Conservation (phyloP, 352 stramenopile genomes). For the Globisporangium paddicum region DNA sequence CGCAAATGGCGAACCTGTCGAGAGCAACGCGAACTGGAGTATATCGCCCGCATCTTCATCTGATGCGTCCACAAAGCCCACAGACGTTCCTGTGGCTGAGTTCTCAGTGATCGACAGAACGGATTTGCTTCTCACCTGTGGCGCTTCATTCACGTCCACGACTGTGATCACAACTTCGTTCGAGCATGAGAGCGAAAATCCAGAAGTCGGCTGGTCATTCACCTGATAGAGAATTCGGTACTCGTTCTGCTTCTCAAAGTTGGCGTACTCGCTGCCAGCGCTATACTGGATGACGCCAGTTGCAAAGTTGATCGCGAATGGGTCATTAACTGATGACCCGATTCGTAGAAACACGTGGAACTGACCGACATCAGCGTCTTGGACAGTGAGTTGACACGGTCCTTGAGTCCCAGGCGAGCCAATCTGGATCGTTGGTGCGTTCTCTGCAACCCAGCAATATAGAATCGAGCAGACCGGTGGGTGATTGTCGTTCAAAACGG, state of each 20-base stretch:
- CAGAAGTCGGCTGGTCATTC: conserved; percentile 34
- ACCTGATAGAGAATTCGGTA: conserved; percentile 45
- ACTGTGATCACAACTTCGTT: conserved; percentile 38
- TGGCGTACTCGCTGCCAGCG: conserved; percentile 15
- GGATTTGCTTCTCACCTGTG: conserved; percentile 13
- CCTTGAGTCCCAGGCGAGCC: conserved; percentile 32
- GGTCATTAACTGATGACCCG: conserved; percentile 8
- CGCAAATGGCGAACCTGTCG: background rate
- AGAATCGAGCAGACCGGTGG: conserved; percentile 31
- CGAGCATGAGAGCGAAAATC: conserved; percentile 32
- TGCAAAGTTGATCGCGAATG: conserved; percentile 16
- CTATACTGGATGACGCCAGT: conserved; percentile 32
- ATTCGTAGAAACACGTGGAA: conserved; percentile 44
- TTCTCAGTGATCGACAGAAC: conserved; percentile 26
- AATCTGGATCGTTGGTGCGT: conserved; percentile 24
- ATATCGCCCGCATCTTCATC: conserved; percentile 24
- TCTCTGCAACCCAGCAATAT: conserved; percentile 61
- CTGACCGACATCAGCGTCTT: conserved; percentile 37
- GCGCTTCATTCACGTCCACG: conserved; percentile 47
- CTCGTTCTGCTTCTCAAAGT: conserved; percentile 38
- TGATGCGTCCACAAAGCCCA: conserved; percentile 14
- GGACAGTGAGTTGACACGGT: conserved; percentile 26
- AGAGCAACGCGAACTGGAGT: conserved; percentile 17
- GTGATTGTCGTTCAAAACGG: conserved; percentile 46
- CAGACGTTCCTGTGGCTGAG: background rate